Evolutionary conservation across 305 asterid species (phyloP).

Genomic region (Fraxinus nigra): DNA sequence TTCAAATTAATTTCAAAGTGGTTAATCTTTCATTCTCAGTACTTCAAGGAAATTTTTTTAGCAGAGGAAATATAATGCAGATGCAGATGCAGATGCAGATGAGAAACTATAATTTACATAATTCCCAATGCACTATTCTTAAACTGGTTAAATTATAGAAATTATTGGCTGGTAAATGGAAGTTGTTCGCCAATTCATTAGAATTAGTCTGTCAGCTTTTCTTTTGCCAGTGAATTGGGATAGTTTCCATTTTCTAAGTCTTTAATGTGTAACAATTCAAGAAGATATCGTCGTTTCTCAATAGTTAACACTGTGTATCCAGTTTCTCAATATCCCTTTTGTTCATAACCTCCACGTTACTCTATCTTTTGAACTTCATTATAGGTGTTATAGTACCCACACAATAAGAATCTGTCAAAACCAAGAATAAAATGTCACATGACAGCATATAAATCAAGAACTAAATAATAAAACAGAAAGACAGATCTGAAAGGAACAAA

Average conservation of each 20-base stretch:
- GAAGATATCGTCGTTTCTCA: neutral
- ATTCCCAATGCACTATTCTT: neutral
- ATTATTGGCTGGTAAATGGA: neutral
- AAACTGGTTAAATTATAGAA: neutral
- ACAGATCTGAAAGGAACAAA: too few relatives aligned
- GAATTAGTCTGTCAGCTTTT: neutral
- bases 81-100: neutral
- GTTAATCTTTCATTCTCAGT: neutral
- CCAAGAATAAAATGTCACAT: too few relatives aligned
- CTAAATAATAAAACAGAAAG: too few relatives aligned
- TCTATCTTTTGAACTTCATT: too few relatives aligned
- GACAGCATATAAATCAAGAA: too few relatives aligned
- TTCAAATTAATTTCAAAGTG: neutral
- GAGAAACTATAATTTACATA: neutral
- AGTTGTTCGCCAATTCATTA: neutral
- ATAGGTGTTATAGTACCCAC: too few relatives aligned
- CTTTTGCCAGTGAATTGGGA: neutral
- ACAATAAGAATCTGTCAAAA: too few relatives aligned
- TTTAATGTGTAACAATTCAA: neutral
- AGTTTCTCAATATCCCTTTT: neutral
- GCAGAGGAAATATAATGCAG: neutral
- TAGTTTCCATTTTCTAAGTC: neutral
- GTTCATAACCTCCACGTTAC: too few relatives aligned
- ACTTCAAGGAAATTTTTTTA: neutral
- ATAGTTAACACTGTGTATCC: neutral